Evolutionary conservation across 2,329 filamentous ascomycete genomes (phyloP).

Genomic region (Sarocladiaceae sp.): DNA sequence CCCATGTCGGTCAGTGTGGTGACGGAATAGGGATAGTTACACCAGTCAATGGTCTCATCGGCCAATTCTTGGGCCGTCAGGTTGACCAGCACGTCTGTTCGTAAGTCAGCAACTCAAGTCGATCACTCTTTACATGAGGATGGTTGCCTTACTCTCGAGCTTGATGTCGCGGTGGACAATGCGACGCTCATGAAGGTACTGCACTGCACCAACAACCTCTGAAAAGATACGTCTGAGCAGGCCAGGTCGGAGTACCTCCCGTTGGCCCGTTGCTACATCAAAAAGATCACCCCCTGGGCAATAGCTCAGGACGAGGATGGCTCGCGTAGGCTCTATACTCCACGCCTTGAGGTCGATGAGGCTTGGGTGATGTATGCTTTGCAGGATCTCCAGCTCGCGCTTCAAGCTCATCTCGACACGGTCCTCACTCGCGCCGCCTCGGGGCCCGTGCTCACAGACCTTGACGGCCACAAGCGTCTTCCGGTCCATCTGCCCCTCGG

Average conservation of each 20-base stretch:
- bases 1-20: conserved; percentile 89
- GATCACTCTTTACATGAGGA: conserved; percentile 7
- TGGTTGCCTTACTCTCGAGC: conserved; percentile 73
- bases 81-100: conserved; percentile 84
- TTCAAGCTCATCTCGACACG: conserved; percentile 90
- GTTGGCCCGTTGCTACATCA: conserved; percentile 74
- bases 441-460: conserved; percentile 89
- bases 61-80: conserved; percentile 62
- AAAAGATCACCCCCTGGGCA: conserved; percentile 94
- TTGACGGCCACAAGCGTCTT: conserved; percentile 89
- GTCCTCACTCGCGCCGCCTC: conserved; percentile 87
- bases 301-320: conserved; percentile 82
- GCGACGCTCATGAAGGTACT: conserved; percentile 74
- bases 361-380: conserved; percentile 79
- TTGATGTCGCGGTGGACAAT: conserved; percentile 98
- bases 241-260: conserved; percentile 57
- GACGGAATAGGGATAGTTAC: conserved; percentile 71
- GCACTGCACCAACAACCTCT: conserved; percentile 78
- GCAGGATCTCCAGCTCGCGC: conserved; percentile 91
- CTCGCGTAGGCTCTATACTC: conserved; percentile 74
- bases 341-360: conserved; percentile 88
- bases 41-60: conserved; percentile 59
- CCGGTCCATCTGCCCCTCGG: conserved; percentile 41
- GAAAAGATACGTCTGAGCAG: conserved; percentile 82
- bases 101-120: conserved; percentile 10